These are phyloP conservation scores for Bidens hawaiensis DNA, from an alignment of 140 eudicot genomes.

Conservation along the genomic window DNA sequence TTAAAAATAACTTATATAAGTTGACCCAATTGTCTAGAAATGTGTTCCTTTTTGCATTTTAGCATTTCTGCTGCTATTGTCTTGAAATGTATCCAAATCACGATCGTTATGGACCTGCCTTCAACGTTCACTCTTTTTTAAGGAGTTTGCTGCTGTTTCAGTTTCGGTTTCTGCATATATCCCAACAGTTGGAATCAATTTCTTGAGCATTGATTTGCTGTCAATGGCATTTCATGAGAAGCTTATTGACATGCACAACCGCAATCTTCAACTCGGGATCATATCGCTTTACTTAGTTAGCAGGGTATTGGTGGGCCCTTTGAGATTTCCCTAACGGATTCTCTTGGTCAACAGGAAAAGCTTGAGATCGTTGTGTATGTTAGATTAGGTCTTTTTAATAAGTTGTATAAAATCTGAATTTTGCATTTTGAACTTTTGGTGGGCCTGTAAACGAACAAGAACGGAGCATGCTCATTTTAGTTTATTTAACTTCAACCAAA, in stretches of 20 bases:
- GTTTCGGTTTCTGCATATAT: background rate
- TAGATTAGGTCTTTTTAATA: background rate
- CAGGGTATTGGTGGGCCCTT: no score
- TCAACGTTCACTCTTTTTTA: background rate
- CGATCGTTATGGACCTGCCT: background rate
- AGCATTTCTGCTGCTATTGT: background rate
- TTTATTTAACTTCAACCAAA: no score
- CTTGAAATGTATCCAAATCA: background rate
- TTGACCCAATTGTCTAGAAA: no score
- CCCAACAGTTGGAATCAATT: background rate
- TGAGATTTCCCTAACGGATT: background rate
- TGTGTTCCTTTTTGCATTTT: no score
- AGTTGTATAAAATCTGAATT: background rate
- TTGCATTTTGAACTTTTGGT: background rate
- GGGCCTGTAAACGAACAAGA: no score
- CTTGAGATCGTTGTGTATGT: background rate
- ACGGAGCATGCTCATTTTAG: no score
- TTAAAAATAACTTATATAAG: no score
- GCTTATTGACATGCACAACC: background rate
- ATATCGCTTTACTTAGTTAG: background rate
- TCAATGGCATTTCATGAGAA: background rate
- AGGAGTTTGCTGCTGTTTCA: background rate
- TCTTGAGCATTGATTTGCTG: background rate
- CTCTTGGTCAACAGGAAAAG: background rate
- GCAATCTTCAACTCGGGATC: background rate